Conservation (phyloP, 257 asterid genomes). For the Mitragyna speciosa region DNA sequence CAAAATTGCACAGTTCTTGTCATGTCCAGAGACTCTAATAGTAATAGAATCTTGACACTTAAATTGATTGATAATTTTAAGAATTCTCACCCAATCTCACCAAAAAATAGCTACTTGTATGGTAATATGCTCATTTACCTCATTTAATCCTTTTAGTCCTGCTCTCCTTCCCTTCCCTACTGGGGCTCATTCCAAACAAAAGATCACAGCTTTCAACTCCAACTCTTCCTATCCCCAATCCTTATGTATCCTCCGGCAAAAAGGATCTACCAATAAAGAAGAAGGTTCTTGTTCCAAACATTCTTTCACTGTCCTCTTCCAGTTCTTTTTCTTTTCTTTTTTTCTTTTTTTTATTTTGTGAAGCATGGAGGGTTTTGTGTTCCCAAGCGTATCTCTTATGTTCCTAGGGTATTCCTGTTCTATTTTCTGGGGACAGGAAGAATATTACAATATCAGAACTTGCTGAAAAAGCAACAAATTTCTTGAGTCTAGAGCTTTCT, state of each 20-base stretch:
- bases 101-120: neutral
- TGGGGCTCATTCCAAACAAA: neutral
- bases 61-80: neutral
- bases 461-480: neutral
- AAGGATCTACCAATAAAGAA: neutral
- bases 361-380: neutral
- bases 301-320: neutral
- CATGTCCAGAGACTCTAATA: neutral
- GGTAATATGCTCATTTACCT: neutral
- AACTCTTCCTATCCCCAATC: neutral
- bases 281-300: neutral
- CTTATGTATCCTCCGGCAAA: neutral
- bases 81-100: neutral
- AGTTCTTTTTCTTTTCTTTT: neutral
- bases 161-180: neutral
- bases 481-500: neutral
- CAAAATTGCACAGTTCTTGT: neutral
- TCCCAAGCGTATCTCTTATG: neutral
- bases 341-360: neutral
- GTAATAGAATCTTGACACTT: neutral
- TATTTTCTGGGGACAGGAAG: neutral
- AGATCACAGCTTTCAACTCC: neutral
- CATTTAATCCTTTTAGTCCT: neutral
- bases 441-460: neutral
- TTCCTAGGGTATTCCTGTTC: neutral